Evolutionary conservation across 441 rosid species (phyloP).

Genomic region (Biscutella laevigata): DNA sequence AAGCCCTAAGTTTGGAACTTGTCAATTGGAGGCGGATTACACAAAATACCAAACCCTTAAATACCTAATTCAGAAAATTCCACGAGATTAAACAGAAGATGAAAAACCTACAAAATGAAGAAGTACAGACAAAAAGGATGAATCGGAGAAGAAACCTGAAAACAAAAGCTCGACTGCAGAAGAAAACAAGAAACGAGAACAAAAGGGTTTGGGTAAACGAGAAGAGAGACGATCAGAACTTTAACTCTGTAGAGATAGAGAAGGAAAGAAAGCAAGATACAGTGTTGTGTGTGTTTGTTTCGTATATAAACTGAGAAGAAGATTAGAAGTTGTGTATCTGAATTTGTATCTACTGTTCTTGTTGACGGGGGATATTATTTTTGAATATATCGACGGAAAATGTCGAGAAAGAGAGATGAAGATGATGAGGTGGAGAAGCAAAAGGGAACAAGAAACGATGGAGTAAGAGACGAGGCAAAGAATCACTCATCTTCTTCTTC

Average conservation of each 20-base stretch:
- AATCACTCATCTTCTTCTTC: slow-evolving; percentile 20
- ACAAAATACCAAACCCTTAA: neutral
- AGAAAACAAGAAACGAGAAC: slow-evolving; percentile 29
- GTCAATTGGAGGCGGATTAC: neutral
- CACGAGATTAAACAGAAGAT: neutral
- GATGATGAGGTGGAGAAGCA: slow-evolving; percentile 16
- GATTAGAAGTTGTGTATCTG: slow-evolving; percentile 10
- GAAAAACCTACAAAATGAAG: slow-evolving; percentile 12
- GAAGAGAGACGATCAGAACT: slow-evolving; percentile 44
- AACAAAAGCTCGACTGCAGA: neutral
- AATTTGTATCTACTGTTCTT: neutral
- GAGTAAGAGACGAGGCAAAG: slow-evolving; percentile 41
- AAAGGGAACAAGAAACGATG: slow-evolving; percentile 33
- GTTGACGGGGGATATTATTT: slow-evolving; percentile 1
- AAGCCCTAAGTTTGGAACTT: neutral
- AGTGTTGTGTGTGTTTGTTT: slow-evolving; percentile 24
- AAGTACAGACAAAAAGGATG: neutral
- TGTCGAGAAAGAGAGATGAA: neutral
- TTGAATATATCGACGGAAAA: slow-evolving; percentile 17
- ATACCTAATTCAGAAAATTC: neutral
- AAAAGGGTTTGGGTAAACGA: slow-evolving; percentile 27
- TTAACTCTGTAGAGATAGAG: slow-evolving; percentile 28
- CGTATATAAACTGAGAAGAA: slow-evolving; percentile 9
- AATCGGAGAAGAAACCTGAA: slow-evolving; percentile 23
- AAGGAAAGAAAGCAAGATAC: slow-evolving; percentile 12